Evolutionary conservation across 768 basidiomycete species (phyloP), one percentile per base, ranked within the genome.

Genomic region (Tephrocybe sp.): DNA sequence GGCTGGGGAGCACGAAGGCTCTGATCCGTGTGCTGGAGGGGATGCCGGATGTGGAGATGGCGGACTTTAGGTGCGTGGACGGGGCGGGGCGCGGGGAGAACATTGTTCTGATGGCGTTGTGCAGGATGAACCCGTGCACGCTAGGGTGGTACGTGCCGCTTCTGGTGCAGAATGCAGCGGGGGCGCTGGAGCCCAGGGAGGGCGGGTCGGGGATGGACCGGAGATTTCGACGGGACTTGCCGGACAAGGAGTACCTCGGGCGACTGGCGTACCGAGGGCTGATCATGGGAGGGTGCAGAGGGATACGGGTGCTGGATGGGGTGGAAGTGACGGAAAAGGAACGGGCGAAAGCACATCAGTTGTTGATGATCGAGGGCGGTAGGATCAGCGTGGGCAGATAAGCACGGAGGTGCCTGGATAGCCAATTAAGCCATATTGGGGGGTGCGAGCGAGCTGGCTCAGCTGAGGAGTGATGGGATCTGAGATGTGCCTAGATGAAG

Each of bases 61-160:
- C 95, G 36, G 96, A 98, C 73, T 83, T 97, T 68, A 80, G 96
- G 96, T 76, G 59, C 56, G 72, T 61, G n/a, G n/a, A n/a, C n/a
- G n/a, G n/a, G n/a, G n/a, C n/a, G n/a, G n/a, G n/a, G n/a, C n/a
- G n/a, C n/a, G n/a, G n/a, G n/a, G n/a, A 30, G 43, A 36, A 48
- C 51, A 54, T 45, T 32, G 46, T 51, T 54, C 51, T 51, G 37
- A 40, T 51, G 62, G 49, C 44, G 42, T 33, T 49, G 36, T 45
- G 48, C 59, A 80, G 78, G 65, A 97, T 98, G 93, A 99, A 99
- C 64, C 95, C 97, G 48, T 93, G 90, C 59, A 98, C 95, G 17
- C 84, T 98, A 10, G 91, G 91, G 5, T 96, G 93, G 88, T 98
- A 99, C 68, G 77, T 97, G 28, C 93, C 97, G 20, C 71, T 98